A percentile compares a stretch with the other conserved stretches of the same genome.
Evolutionary conservation across 73 alveolate genomes (phyloP).

Genomic region (Paramecium biaurelia): DNA sequence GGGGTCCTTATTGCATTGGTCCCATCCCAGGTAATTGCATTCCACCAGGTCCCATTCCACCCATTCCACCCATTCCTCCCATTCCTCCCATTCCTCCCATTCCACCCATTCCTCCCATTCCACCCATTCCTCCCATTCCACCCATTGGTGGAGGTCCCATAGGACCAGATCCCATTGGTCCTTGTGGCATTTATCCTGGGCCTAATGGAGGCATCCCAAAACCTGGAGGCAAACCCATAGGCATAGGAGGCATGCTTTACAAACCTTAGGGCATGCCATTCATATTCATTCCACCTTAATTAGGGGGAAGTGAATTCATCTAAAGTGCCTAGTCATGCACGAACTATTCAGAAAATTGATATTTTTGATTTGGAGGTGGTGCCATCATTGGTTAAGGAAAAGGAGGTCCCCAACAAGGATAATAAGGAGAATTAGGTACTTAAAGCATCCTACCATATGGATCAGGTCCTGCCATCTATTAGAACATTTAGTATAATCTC

Average conservation of each 20-base stretch:
- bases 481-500: slow-evolving; percentile 10
- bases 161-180: not conserved
- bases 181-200: not conserved
- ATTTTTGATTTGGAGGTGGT: not conserved
- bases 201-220: not conserved
- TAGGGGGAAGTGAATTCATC: not conserved
- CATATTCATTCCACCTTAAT: not conserved
- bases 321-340: not conserved
- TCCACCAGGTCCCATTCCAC: not conserved
- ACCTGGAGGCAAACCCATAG: not conserved
- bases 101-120: not conserved
- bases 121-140: not conserved
- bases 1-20: not conserved
- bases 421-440: not conserved
- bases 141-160: not conserved
- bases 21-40: not conserved
- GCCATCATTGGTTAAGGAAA: slow-evolving; percentile 26
- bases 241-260: not conserved
- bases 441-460: not conserved
- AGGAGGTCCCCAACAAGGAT: slow-evolving; percentile 42
- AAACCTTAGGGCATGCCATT: not conserved
- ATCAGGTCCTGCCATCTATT: slow-evolving; percentile 37
- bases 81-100: not conserved
- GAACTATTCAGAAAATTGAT: not conserved
- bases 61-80: not conserved